Evolutionary conservation across 2,329 filamentous ascomycete species (phyloP), one percentile per base, ranked within the genome.

Genomic region (Ceratocystis albifundus): DNA sequence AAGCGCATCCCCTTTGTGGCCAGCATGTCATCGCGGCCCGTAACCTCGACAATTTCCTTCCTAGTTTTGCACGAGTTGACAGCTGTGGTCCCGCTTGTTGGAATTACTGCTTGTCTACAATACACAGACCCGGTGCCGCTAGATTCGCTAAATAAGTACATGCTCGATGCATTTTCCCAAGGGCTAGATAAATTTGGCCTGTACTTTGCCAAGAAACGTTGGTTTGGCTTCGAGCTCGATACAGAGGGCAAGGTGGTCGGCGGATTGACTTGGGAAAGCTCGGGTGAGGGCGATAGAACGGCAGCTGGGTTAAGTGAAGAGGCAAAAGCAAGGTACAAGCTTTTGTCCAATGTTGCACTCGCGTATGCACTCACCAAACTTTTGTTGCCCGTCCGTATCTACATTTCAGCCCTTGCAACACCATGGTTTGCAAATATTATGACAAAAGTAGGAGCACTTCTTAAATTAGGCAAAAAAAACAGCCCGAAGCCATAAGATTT

Each of bases 311-410:
- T 62, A 28, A 67, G 55, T 30, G 59, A 63, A 3, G 64, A 68
- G 61, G 50, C 67, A n/a, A 57, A 55, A 41, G 41, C 57, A 10
- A 78, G 77, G 69, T 84, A 85, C 71, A 80, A 78, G 69, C 76
- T 86, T n/a, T 76, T 84, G 4, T 76, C 85, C 0, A 84, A 87
- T 75, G 84, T 97, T 69, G 94, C 90, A 28, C 88, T 94, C 22
- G 92, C 94, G 4, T 99, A 94, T 78, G 88, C 90, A 0, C 82
- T 96, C 69, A 95, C 90, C 0, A 99, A 99, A 77, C 85, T 85
- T 17, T 73, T 97, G 67, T 74, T 99, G 69, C 90, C 94, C 0
- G 72, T 89, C 12, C 82, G 94, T 70, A 83, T 99, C 69, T 77
- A 87, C 30, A 76, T 84, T 5, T 96, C 92, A 76, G 82, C 95